Conservation (phyloP, 352 stramenopile genomes). For the Globisporangium splendens region DNA sequence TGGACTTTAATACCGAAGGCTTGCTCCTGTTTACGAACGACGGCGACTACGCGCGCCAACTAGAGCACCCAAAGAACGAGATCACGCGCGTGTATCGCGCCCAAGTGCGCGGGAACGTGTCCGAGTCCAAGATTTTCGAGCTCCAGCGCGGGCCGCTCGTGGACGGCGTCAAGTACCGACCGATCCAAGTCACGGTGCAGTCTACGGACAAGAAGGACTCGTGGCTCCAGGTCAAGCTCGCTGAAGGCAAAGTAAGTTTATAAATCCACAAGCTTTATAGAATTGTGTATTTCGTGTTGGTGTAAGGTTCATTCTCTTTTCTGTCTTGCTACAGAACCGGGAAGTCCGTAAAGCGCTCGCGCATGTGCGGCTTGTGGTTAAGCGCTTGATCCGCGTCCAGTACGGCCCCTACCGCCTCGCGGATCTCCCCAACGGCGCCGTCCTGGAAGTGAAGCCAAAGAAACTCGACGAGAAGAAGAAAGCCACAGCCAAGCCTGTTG, state of each 20-base stretch:
- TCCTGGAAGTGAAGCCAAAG: constrained; percentile 76
- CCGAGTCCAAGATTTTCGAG: constrained; percentile 77
- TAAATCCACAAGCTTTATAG: background rate
- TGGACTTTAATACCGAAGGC: constrained; percentile 93
- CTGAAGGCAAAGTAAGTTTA: constrained; percentile 75
- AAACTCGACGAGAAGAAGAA: constrained; percentile 19
- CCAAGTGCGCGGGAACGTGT: constrained; percentile 76
- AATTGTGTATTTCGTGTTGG: too few species aligned
- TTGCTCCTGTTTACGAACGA: constrained; percentile 92
- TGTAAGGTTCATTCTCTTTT: constrained; percentile 1
- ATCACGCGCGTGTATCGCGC: constrained; percentile 81
- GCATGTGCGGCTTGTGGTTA: constrained; percentile 84
- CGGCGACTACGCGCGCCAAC: constrained; percentile 81
- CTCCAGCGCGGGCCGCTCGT: constrained; percentile 74
- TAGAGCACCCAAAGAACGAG: constrained; percentile 85
- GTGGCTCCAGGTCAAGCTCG: constrained; percentile 85
- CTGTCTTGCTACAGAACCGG: constrained; percentile 56
- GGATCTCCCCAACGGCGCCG: constrained; percentile 65
- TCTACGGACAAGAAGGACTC: constrained; percentile 86
- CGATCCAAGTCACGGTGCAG: constrained; percentile 67
- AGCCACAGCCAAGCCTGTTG: constrained; percentile 12
- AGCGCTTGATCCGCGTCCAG: constrained; percentile 84
- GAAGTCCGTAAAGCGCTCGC: constrained; percentile 88
- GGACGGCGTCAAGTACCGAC: constrained; percentile 80
- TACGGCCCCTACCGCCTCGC: constrained; percentile 88